Percentiles rank a stretch among this genome's conserved stretches.
Evolutionary conservation across 345 rosid species (phyloP).

Genomic region (Populus deltoides): DNA sequence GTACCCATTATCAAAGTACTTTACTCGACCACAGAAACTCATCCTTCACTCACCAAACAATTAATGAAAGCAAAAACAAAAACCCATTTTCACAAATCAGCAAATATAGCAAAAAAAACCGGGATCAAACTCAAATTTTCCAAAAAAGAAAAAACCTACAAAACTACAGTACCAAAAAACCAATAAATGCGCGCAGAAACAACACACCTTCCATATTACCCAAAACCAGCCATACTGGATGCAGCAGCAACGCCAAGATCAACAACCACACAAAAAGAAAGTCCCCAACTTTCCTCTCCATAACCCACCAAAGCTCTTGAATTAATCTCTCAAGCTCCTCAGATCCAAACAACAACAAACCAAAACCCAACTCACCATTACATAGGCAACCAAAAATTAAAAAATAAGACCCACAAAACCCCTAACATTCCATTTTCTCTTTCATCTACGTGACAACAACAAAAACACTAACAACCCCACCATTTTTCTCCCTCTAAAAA

Average conservation of each 20-base stretch:
- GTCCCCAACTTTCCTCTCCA: slow-evolving; percentile 43
- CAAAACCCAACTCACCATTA: slow-evolving; percentile 52
- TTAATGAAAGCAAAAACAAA: slow-evolving; percentile 5
- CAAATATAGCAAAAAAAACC: slow-evolving; percentile 4
- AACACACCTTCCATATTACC: slow-evolving; percentile 86
- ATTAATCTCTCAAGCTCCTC: slow-evolving; percentile 32
- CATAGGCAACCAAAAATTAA: slow-evolving; percentile 16
- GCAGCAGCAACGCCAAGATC: slow-evolving; percentile 51
- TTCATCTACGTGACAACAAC: background rate
- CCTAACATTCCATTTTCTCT: background rate
- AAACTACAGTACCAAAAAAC: background rate
- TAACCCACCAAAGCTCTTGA: slow-evolving; percentile 14
- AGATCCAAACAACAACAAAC: slow-evolving; percentile 65
- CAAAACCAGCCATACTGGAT: slow-evolving; percentile 49
- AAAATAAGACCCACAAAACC: slow-evolving; percentile 30
- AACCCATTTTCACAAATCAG: background rate
- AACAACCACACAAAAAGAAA: slow-evolving; percentile 45
- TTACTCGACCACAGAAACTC: background rate
- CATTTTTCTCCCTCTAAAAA: background rate
- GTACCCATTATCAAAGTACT: background rate
- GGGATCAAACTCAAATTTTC: background rate
- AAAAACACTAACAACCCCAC: background rate
- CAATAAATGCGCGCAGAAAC: slow-evolving; percentile 5
- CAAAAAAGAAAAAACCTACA: background rate
- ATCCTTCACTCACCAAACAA: slow-evolving; percentile 4